These are phyloP conservation scores for Beauveria medogensis DNA, from an alignment of 2,329 filamentous ascomycete genomes.

Conservation along the genomic window DNA sequence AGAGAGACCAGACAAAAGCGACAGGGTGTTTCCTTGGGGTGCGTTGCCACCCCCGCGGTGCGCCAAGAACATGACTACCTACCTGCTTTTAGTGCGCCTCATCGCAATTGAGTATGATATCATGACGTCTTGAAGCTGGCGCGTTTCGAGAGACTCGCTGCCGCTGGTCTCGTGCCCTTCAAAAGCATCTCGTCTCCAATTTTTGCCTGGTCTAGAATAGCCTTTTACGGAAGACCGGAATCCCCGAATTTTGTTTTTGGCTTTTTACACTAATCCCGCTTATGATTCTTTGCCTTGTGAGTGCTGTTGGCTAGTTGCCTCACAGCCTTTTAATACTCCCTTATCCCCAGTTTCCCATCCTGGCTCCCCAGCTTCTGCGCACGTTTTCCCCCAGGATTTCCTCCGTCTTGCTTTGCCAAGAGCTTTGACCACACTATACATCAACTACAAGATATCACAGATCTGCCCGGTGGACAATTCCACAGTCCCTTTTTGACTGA, in stretches of 20 bases:
- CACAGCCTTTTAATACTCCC: not conserved
- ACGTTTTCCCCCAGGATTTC: not conserved
- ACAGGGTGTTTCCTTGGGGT: not conserved
- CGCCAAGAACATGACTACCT: not conserved
- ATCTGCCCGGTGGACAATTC: not conserved
- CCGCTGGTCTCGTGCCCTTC: not conserved
- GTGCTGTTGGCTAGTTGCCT: not conserved
- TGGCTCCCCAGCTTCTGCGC: not conserved
- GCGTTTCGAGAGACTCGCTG: not conserved
- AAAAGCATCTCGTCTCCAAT: not conserved
- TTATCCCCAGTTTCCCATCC: not conserved
- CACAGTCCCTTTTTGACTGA: not conserved
- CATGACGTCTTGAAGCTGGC: conserved; percentile 2
- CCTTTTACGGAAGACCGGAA: not conserved
- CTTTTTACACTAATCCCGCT: too few species aligned
- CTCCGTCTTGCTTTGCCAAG: not conserved
- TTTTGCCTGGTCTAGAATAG: too few species aligned
- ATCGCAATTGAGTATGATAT: not conserved
- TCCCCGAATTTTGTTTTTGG: not conserved
- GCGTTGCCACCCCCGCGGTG: too few species aligned
- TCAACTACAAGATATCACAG: not conserved
- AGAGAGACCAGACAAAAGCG: not conserved
- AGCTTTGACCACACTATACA: not conserved
- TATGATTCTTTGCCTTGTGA: not conserved
- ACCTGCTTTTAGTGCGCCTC: not conserved